A percentile compares a stretch with the other conserved stretches of the same genome.
These are phyloP conservation scores for Akanthomyces uredinophilus DNA, from an alignment of 2,329 filamentous ascomycete species.

Conservation along the genomic window DNA sequence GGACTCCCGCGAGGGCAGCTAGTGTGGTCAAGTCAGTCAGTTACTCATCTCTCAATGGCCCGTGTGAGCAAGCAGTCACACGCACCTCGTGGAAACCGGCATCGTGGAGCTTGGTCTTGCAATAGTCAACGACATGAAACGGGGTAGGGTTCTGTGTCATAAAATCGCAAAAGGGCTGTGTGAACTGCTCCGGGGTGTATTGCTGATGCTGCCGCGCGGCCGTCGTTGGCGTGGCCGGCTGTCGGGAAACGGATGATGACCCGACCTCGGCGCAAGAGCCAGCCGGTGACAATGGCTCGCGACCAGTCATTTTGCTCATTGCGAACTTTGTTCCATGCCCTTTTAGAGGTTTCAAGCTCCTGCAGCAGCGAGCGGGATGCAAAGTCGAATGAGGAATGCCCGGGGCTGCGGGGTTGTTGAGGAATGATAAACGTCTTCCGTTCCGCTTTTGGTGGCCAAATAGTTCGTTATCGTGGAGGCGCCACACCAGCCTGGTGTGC, in stretches of 20 bases:
- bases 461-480: slow-evolving; percentile 1
- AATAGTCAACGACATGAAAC: slow-evolving; percentile 81
- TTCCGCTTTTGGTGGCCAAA: neutral
- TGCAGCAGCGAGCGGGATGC: neutral
- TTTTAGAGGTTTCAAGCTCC: neutral
- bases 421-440: neutral
- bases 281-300: neutral
- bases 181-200: slow-evolving; percentile 58
- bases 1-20: slow-evolving; percentile 71
- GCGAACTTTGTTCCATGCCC: neutral
- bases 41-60: neutral
- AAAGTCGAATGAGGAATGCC: neutral
- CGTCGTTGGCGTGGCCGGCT: neutral
- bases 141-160: slow-evolving; percentile 86
- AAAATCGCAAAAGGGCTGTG: slow-evolving; percentile 81
- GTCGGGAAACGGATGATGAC: neutral
- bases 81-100: slow-evolving; percentile 67
- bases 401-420: neutral
- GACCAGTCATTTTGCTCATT: neutral
- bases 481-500: slow-evolving; percentile 1
- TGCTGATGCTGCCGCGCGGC: neutral
- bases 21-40: neutral
- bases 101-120: slow-evolving; percentile 64
- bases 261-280: neutral
- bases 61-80: slow-evolving; percentile 8